Base-by-base conservation (phyloP, 768 basidiomycete species). In the Hericium coralloides region DNA sequence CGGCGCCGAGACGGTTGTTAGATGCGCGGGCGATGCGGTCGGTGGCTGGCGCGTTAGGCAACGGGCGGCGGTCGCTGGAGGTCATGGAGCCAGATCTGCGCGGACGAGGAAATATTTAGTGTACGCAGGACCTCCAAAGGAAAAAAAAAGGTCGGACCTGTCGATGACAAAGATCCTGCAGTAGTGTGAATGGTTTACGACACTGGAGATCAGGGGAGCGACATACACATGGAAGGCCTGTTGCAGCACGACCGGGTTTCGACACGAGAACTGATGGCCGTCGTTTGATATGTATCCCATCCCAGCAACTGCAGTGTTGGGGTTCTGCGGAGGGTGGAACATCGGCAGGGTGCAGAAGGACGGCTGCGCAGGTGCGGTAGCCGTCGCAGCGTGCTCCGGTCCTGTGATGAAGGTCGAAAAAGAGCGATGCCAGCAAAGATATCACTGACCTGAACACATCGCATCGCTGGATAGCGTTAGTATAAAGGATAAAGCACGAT, bases 151-250 rank as follows among this genome's bases (percentile, higher is more conserved):
- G 22, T 22, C 64, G 9, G 51, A 79, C 79, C 68, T 73, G 55
- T 81, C 82, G 58, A 78, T 76, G 18, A 81, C 78, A 51, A 82
- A 83, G n/a, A 81, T 77, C 8, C 79, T 80, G 50, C 4, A 22
- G 20, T 3, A 14, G 1, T 15, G 31, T 26, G 23, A 50, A 22
- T 4, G 23, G 50, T 3, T 2, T 1, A 3, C n/a, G n/a, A n/a
- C n/a, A n/a, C n/a, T n/a, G n/a, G n/a, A n/a, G n/a, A n/a, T n/a
- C 31, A 12, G 4, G 2, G 12, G 20, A 12, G 43, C 20, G 15
- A 73, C 81, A 58, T 65, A 83, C 80, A 85, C 80, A 64, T 85
- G 82, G 68, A 77, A 83, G 0, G 83, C 73, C 60, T 78, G 81
- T 18, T 76, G 77, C 66, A 79, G 65, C 9, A 76, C 69, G 0